phyloP scores from a whole-genome alignment of 371 early-diverging fungal species.

The Mortierella sp. region DNA sequence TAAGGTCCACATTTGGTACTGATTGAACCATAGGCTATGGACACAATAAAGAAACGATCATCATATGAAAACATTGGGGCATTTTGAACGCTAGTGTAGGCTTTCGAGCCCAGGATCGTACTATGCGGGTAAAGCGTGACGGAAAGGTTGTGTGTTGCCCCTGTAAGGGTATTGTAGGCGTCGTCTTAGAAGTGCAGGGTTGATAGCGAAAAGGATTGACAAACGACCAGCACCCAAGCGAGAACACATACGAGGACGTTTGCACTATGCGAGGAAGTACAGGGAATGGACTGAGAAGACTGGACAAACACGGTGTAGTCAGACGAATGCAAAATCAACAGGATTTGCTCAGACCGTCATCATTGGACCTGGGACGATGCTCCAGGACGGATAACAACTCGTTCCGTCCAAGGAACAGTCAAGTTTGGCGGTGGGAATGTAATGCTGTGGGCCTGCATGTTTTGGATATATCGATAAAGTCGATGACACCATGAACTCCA shows the following conservation, averaged over 20 bases:
- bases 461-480: constrained; percentile 10
- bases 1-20: no score
- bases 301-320: constrained; percentile 39
- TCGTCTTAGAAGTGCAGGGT: constrained; percentile 21
- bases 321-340: constrained; percentile 46
- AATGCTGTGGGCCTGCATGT: constrained; percentile 26
- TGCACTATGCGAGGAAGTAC: constrained; percentile 8
- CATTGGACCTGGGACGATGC: constrained; percentile 20
- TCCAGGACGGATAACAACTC: constrained; percentile 1
- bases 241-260: constrained; percentile 8
- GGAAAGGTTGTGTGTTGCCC: no score
- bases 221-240: constrained; percentile 26
- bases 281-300: constrained; percentile 43
- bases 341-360: constrained; percentile 12
- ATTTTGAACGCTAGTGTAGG: no score
- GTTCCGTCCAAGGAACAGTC: constrained; percentile 18
- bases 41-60: no score
- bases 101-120: no score
- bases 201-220: constrained; percentile 17
- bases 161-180: no score
- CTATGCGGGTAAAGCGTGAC: no score
- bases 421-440: constrained; percentile 36
- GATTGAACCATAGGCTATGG: no score
- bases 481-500: constrained; percentile 16
- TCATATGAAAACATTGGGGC: no score